Percentiles rank a stretch among this genome's conserved stretches.
phyloP scores from a whole-genome alignment of 202 grass and related monocot species.

The Cymbopogon flexuosus region DNA sequence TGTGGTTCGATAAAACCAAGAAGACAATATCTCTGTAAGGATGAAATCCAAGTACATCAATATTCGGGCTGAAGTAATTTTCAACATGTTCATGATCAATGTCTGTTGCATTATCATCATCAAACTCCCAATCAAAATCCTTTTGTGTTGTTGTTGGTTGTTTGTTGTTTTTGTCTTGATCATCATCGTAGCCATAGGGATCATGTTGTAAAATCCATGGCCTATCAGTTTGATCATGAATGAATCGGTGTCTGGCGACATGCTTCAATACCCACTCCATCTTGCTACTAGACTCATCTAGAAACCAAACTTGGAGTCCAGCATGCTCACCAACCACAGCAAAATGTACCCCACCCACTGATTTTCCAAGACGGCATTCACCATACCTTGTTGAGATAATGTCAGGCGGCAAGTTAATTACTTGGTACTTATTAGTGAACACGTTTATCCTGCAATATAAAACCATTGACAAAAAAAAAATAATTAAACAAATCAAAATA shows the following conservation, averaged over 20 bases:
- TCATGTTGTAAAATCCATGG: not conserved
- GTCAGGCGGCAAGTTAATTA: not conserved
- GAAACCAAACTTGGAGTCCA: not conserved
- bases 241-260: too few relatives aligned
- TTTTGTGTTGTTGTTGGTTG: not conserved
- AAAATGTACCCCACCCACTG: not conserved
- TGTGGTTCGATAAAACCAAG: too few relatives aligned
- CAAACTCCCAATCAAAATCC: not conserved
- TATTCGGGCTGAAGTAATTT: too few relatives aligned
- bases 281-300: not conserved
- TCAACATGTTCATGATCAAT: not conserved
- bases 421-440: not conserved
- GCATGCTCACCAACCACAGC: not conserved
- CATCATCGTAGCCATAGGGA: too few relatives aligned
- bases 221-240: not conserved
- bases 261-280: not conserved
- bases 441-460: not conserved
- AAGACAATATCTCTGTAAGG: not conserved
- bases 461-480: not conserved
- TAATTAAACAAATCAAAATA: too few relatives aligned
- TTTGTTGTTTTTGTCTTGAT: too few relatives aligned
- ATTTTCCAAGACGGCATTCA: not conserved
- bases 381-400: too few relatives aligned
- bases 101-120: not conserved
- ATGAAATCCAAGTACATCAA: not conserved